These are phyloP conservation scores for Sphaerosporella brunnea DNA, from an alignment of 495 filamentous ascomycete species.

Conservation along the genomic window DNA sequence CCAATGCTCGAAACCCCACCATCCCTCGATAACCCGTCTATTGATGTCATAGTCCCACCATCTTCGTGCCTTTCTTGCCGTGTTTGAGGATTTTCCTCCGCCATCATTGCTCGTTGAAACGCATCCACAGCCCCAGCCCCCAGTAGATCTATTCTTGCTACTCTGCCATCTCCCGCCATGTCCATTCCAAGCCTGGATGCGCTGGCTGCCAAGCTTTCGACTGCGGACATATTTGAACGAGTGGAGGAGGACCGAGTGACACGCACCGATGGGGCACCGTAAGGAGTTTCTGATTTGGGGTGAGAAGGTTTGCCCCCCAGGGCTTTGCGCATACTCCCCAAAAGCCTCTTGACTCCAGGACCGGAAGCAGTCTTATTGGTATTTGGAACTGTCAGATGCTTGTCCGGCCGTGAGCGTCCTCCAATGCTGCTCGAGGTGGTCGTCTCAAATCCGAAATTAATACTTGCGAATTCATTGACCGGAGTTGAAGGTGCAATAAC, in stretches of 20 bases:
- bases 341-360: slow-evolving; percentile 61
- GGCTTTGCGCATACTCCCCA: slow-evolving; percentile 78
- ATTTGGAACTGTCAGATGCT: slow-evolving; percentile 6
- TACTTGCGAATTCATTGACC: slow-evolving; percentile 17
- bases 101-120: slow-evolving; percentile 42
- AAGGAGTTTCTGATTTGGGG: no score
- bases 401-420: background rate
- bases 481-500: slow-evolving; percentile 48
- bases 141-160: slow-evolving; percentile 51
- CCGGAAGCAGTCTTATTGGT: slow-evolving; percentile 29
- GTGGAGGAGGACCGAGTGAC: background rate
- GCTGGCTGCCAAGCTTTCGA: slow-evolving; percentile 13
- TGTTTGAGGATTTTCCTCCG: background rate
- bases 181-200: slow-evolving; percentile 7
- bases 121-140: slow-evolving; percentile 61
- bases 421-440: slow-evolving; percentile 2
- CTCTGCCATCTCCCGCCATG: slow-evolving; percentile 11
- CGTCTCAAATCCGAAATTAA: background rate
- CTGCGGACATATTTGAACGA: slow-evolving; percentile 6
- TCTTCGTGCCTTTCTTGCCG: background rate
- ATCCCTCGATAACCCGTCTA: background rate
- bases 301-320: slow-evolving; percentile 46
- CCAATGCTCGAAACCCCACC: background rate
- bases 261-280: no score
- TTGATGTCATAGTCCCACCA: background rate